These are phyloP conservation scores for Albifimbria verrucaria DNA, from an alignment of 2,329 filamentous ascomycete genomes.

Conservation along the genomic window DNA sequence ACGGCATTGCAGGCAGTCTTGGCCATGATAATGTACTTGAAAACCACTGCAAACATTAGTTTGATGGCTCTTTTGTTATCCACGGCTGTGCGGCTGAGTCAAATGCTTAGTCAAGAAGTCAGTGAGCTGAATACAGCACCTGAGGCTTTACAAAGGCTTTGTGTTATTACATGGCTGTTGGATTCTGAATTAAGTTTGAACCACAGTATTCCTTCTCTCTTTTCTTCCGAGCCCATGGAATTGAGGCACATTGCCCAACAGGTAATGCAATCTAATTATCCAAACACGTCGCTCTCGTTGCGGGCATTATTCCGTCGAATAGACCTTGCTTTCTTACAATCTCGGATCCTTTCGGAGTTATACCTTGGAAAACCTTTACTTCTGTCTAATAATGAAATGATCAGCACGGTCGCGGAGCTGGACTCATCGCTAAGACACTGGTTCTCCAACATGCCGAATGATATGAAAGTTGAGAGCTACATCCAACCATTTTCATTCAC, in stretches of 20 bases:
- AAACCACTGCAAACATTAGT: neutral
- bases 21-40: neutral
- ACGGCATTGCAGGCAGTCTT: neutral
- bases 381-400: too few species aligned
- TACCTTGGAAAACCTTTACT: too few species aligned
- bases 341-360: neutral
- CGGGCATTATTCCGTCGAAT: neutral
- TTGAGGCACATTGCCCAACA: neutral
- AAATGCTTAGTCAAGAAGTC: neutral
- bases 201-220: neutral
- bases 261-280: neutral
- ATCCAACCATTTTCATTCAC: neutral
- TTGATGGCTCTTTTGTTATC: neutral
- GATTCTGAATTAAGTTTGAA: neutral
- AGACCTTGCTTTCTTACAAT: neutral
- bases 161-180: neutral
- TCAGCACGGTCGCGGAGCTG: neutral
- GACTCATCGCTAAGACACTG: neutral
- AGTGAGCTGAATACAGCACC: neutral
- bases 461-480: neutral
- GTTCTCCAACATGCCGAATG: neutral
- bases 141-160: neutral
- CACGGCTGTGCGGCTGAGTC: neutral
- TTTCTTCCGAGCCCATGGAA: neutral
- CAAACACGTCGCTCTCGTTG: neutral